Base-by-base conservation (phyloP, 2,329 filamentous ascomycete species). In the Scytalidium sp. region DNA sequence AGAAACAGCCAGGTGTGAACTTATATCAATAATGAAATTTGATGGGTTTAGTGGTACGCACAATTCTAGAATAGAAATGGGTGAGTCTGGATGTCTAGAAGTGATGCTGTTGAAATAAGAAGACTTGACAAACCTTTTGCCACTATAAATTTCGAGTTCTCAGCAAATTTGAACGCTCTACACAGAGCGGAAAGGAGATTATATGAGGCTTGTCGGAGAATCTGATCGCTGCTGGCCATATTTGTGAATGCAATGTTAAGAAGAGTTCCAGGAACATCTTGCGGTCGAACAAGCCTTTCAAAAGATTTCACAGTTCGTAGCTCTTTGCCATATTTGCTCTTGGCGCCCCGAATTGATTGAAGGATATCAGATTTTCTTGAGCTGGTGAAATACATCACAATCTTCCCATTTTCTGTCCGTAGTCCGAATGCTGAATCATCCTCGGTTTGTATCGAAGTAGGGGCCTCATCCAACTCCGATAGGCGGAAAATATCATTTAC, bases 371-470 rank as follows among this genome's bases (percentile, higher is more conserved):
- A 62, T 63, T 84, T 85, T 61, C 80, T 81, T 1, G 81, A 74
- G 56, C 84, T 87, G 17, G 83, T 84, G 63, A 88, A 88, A 61
- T 83, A 86, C 83, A 88, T 86, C 47, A 86, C 78, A 45, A 86
- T 83, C 66, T 84, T 86, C 57, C 84, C 84, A 54, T 82, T 84
- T 57, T 88, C 84, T 2, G 83, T 83, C 45, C 83, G 75, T 22
- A 88, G 68, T 1, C 83, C 84, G 64, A 88, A 88, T 1, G 83
- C 79, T 3, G 80, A 81, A 55, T 87, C 83, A 50, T 87, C 83
- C 50, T 86, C 84, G 0, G 79, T 80, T 51, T 83, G 76, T 47
- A 85, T 81, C 2, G 80, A 81, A 2, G 80, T 81, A 4, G 83
- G 76, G 3, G 82, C 80, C 67, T 88, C 84, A 50, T 87, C 84